Evolutionary conservation across 2,329 filamentous ascomycete species (phyloP).

Genomic region (Fusarium devonianum): DNA sequence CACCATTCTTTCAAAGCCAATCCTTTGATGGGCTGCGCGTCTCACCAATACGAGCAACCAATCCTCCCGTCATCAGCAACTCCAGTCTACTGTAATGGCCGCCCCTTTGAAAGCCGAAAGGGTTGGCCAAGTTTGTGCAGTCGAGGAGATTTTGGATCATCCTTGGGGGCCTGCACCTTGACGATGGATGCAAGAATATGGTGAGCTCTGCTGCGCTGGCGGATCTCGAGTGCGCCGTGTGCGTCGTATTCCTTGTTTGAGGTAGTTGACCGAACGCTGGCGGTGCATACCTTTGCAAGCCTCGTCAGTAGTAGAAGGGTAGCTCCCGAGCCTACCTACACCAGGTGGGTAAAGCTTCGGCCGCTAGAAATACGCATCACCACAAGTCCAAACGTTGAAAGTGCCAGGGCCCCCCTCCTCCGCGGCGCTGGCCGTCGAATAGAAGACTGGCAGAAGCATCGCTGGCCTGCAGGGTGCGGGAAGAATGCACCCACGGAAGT

Average conservation of each 20-base stretch:
- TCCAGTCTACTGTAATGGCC: no score
- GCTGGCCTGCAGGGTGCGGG: slow-evolving; percentile 22
- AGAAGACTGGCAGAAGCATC: slow-evolving; percentile 27
- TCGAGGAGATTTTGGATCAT: slow-evolving; percentile 1
- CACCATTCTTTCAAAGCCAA: slow-evolving; percentile 3
- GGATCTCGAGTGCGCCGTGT: slow-evolving; percentile 5
- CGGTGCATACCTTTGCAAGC: neutral
- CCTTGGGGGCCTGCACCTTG: slow-evolving; percentile 2
- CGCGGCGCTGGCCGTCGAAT: slow-evolving; percentile 20
- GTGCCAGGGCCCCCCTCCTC: slow-evolving; percentile 11
- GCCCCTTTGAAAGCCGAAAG: slow-evolving; percentile 1
- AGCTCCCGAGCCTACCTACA: slow-evolving; percentile 1
- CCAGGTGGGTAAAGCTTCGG: slow-evolving; percentile 1
- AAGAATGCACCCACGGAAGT: slow-evolving; percentile 30
- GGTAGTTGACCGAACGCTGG: neutral
- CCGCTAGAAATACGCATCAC: slow-evolving; percentile 4
- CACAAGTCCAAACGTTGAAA: slow-evolving; percentile 7
- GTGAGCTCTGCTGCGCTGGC: slow-evolving; percentile 4
- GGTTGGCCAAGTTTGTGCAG: slow-evolving; percentile 17
- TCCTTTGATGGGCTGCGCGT: neutral
- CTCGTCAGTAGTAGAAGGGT: slow-evolving; percentile 1
- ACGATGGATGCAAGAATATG: slow-evolving; percentile 1
- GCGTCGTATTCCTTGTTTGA: slow-evolving; percentile 1
- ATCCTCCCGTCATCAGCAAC: slow-evolving; percentile 2
- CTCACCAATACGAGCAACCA: neutral